Evolutionary conservation across 2,329 filamentous ascomycete genomes (phyloP), one percentile per base, ranked within the genome.

Genomic region (Lachnellula hyalina): DNA sequence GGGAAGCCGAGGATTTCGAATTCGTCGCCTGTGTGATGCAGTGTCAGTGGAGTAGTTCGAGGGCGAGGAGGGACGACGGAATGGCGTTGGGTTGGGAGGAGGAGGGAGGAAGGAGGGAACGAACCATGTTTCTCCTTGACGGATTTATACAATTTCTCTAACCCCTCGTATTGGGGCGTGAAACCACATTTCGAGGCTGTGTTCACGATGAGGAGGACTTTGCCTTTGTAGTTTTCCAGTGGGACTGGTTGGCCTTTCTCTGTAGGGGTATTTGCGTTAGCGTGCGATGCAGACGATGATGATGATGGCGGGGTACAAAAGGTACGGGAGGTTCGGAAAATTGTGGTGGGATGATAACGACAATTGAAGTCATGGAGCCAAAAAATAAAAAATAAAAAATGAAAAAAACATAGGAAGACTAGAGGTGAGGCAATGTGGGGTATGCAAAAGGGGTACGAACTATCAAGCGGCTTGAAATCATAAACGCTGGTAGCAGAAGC

Each of bases 101-200:
- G 44, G 19, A 34, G 42, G 25, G 47, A 25, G 77, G 81, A 77
- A 14, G 41, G 35, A n/a, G 36, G 14, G 9, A 14, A 52, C 15
- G 19, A 47, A 54, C 47, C 58, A 17, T 95, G 77, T 68, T 83
- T 79, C 63, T 77, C 77, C 65, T 83, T 84, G 70, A 96, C 67
- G 55, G 78, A 74, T 73, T 96, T 89, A 83, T 96, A 96, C 61
- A 99, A 83, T 68, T 83, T 86, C 77, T 99, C 92, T 50, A 99
- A 88, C 34, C 89, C 90, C 60, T 83, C 85, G 75, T 94, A 96
- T 75, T 99, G 94, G 12, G 91, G 91, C 2, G 94, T 97, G 83
- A 97, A 97, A 72, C 94, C 93, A 79, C 94, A 99, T 79, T 97
- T 96, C 72, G 90, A 96, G 65, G 94, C 94, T 1, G 93, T 96